These are phyloP conservation scores for Trichoderma semiorbis DNA, from an alignment of 2,329 filamentous ascomycete genomes.

Conservation along the genomic window DNA sequence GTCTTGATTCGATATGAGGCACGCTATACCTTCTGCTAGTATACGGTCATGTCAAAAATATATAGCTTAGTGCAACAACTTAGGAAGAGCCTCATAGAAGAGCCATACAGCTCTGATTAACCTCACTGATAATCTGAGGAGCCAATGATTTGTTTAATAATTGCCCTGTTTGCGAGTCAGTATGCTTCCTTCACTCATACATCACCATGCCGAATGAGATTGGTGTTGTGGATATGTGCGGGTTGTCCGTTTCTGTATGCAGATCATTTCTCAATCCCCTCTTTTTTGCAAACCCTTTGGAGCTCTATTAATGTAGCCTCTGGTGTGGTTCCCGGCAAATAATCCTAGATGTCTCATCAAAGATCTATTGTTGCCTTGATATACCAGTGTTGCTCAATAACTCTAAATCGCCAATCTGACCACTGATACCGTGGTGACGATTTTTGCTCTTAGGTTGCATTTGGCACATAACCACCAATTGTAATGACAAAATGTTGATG, in stretches of 20 bases:
- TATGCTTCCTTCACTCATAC: too few relatives aligned
- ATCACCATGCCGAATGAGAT: background rate
- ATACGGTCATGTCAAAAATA: too few relatives aligned
- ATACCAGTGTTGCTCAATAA: background rate
- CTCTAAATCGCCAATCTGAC: background rate
- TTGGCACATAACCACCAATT: background rate
- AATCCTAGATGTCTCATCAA: background rate
- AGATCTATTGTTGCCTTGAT: background rate
- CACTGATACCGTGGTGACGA: background rate
- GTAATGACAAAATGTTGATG: background rate
- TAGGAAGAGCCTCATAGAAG: too few relatives aligned
- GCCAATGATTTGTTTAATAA: too few relatives aligned
- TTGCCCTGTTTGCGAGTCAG: too few relatives aligned
- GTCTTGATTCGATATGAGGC: too few relatives aligned
- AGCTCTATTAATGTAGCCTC: background rate
- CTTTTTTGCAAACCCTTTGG: background rate
- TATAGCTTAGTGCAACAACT: too few relatives aligned
- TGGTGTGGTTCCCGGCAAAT: background rate
- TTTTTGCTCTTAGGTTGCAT: background rate
- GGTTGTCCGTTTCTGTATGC: background rate
- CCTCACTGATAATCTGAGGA: too few relatives aligned
- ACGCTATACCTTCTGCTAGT: too few relatives aligned
- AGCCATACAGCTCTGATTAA: too few relatives aligned
- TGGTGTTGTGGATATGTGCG: background rate
- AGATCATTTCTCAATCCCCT: rapidly evolving